phyloP scores from a whole-genome alignment of 1,139 yeast species.

The Candida neerlandica region DNA sequence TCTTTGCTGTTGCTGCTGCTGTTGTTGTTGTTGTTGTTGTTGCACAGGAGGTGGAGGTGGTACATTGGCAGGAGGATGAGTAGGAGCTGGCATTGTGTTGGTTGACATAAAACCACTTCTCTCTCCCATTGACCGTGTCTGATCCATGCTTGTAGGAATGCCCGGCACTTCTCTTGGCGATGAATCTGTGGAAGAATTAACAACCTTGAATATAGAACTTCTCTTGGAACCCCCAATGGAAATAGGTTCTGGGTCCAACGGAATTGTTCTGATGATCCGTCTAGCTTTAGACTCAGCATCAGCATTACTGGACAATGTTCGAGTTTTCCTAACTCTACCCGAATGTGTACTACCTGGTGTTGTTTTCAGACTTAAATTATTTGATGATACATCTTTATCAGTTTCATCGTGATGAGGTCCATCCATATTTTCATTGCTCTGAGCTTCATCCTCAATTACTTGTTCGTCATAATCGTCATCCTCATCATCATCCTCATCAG shows the following conservation, averaged over 20 bases:
- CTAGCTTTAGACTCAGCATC: conserved; percentile 74
- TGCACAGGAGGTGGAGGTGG: no score
- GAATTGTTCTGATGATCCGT: conserved; percentile 72
- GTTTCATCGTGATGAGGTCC: conserved; percentile 10
- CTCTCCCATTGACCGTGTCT: background rate
- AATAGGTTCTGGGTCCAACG: conserved; percentile 81
- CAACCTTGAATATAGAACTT: conserved; percentile 44
- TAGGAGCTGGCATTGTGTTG: background rate
- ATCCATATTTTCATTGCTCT: conserved; percentile 23
- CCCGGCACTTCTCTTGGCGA: conserved; percentile 19
- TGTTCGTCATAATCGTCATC: conserved; percentile 25
- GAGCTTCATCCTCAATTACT: conserved; percentile 27
- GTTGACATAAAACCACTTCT: conserved; percentile 13
- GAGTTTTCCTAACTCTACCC: conserved; percentile 36
- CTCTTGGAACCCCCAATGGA: conserved; percentile 36
- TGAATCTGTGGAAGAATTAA: conserved; percentile 34
- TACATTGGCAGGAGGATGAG: conserved; percentile 6
- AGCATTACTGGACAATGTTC: conserved; percentile 54
- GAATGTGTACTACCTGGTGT: conserved; percentile 43
- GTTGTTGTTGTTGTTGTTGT: conserved; percentile 4
- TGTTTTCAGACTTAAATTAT: conserved; percentile 31
- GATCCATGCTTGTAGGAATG: background rate
- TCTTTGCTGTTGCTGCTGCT: background rate
- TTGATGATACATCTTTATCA: conserved; percentile 14
- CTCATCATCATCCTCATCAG: conserved; percentile 22